Conservation (phyloP, 2,329 filamentous ascomycete genomes). For the Penicillium sp. region DNA sequence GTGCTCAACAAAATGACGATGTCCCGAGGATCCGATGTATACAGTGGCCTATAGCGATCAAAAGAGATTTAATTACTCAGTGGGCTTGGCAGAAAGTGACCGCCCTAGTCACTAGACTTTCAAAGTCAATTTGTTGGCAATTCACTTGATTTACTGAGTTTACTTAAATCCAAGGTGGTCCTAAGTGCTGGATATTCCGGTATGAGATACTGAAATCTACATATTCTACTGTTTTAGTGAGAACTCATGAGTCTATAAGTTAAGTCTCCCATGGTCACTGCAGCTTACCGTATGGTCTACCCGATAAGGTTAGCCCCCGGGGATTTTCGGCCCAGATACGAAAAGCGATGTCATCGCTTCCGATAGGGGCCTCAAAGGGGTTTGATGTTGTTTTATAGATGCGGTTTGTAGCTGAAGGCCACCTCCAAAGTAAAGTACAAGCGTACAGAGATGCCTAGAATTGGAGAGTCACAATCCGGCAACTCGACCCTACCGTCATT, state of each 20-base stretch:
- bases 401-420: background rate
- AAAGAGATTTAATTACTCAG: background rate
- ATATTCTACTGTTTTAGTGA: background rate
- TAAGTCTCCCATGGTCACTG: background rate
- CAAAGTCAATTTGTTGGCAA: background rate
- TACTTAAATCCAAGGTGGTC: accelerated
- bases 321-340: conserved; percentile 25
- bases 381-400: background rate
- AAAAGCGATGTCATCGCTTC: conserved; percentile 4
- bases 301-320: conserved; percentile 26
- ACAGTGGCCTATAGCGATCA: background rate
- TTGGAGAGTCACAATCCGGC: background rate
- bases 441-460: no score
- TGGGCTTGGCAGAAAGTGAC: background rate
- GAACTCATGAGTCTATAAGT: background rate
- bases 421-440: background rate
- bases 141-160: background rate
- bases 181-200: accelerated
- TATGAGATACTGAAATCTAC: background rate
- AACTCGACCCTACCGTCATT: background rate
- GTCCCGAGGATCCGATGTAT: conserved; percentile 8
- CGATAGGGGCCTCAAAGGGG: background rate
- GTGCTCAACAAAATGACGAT: conserved; percentile 15
- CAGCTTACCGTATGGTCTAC: background rate
- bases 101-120: background rate